Conservation (phyloP, 257 asterid genomes). For the Primulina huaijiensis region DNA sequence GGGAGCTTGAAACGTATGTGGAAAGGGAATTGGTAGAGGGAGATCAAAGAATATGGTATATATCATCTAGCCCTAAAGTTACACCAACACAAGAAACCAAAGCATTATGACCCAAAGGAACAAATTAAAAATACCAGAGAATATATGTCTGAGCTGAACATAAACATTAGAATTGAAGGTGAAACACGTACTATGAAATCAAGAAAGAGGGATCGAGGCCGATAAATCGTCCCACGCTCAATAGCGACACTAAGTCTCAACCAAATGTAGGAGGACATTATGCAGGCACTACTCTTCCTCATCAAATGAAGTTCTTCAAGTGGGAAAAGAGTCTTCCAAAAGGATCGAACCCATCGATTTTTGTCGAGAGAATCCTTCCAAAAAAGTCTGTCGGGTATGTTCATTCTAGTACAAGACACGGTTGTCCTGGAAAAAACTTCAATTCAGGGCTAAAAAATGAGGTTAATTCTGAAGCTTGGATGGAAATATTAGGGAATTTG, state of each 20-base stretch:
- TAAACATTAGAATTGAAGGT: constrained; percentile 61
- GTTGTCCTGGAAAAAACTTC: background rate
- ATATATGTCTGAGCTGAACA: constrained; percentile 45
- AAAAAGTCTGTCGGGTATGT: background rate
- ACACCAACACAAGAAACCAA: constrained; percentile 49
- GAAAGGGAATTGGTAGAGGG: constrained; percentile 58
- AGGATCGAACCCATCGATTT: background rate
- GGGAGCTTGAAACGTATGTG: constrained; percentile 50
- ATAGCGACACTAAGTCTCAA: background rate
- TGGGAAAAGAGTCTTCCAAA: constrained; percentile 63
- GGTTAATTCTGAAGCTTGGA: background rate
- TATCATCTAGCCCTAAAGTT: constrained; percentile 52
- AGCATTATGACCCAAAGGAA: background rate
- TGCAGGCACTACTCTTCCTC: background rate
- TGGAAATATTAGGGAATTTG: background rate
- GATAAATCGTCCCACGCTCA: background rate
- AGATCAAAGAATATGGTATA: constrained; percentile 54
- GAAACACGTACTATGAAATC: constrained; percentile 50
- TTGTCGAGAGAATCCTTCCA: background rate
- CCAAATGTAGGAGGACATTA: constrained; percentile 4
- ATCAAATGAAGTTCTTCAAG: constrained; percentile 39
- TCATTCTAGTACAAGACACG: background rate
- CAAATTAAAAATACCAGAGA: constrained; percentile 8
- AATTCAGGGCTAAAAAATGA: background rate
- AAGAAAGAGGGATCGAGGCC: constrained; percentile 40